Evolutionary conservation across 139 green algal genomes (phyloP), one percentile per base, ranked within the genome.

Genomic region (Auxenochlorella pyrenoidosa): DNA sequence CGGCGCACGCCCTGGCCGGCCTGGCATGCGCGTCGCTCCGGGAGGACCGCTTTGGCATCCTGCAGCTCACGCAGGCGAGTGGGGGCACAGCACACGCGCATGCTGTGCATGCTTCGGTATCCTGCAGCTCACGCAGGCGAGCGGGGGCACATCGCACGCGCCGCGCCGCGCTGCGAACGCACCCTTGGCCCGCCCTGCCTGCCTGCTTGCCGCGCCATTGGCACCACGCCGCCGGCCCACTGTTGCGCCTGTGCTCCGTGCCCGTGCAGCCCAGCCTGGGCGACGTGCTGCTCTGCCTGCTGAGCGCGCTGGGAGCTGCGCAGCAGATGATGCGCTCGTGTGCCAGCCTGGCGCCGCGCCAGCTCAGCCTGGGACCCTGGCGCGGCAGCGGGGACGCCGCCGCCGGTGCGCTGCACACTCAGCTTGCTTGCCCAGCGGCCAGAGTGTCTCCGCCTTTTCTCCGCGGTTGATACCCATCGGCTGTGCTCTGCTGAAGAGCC

Each of bases 1-100:
- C 84, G 5, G 66, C 82, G 30, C 40, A 60, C 8, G 75, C 84
- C 24, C 85, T 92, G 65, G 63, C 59, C 38, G 78, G 77, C 47
- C 66, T 88, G 41, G 79, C 85, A 18, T 70, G 43, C 28, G 71
- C 70, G 0, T 90, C 89, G 5, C 60, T 88, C 16, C 10, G 24
- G 36, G 89, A 89, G 40, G 89, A 92, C 76, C 68, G 58, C n/a
- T 92, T 80, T 18, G 89, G 89, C 28, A 75, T 92, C 41, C 58
- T 92, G 77, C 89, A 92, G 80, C 70, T 92, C 26, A 76, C 54
- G 38, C 68, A 85, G 80, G 80, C 41, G 10, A 3, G 51, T 51
- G 12, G 77, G 32, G 4, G 59, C 19, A 28, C 26, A n/a, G n/a
- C n/a, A n/a, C n/a, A n/a, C 15, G 43, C 28, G 26, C 43, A 18